A percentile compares a stretch with the other conserved stretches of the same genome.
Conservation (phyloP, 495 filamentous ascomycete genomes). For the Annulohypoxylon bovei region DNA sequence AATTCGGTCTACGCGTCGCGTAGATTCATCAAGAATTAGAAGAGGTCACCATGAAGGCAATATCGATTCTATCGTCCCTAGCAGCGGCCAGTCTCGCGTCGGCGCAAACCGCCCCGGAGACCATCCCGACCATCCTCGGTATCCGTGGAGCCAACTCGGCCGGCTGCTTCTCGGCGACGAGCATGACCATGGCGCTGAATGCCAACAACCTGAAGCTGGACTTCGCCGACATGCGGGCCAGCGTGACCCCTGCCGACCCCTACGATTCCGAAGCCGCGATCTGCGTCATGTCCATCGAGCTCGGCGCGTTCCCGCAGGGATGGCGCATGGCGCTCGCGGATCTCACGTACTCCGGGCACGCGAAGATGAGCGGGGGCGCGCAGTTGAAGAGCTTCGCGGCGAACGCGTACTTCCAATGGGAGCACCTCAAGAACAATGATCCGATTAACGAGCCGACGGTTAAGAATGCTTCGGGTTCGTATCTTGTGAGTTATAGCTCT, state of each 20-base stretch:
- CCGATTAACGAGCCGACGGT: slow-evolving; percentile 14
- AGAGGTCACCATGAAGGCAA: slow-evolving; percentile 3
- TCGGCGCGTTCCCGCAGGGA: slow-evolving; percentile 32
- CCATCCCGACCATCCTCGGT: slow-evolving; percentile 33
- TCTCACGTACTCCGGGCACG: slow-evolving; percentile 32
- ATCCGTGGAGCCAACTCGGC: slow-evolving; percentile 35
- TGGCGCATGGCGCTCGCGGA: slow-evolving; percentile 33
- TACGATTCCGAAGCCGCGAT: slow-evolving; percentile 39
- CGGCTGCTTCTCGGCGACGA: slow-evolving; percentile 35
- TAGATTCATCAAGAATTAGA: neutral
- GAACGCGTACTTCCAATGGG: slow-evolving; percentile 39
- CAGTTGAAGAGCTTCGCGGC: slow-evolving; percentile 30
- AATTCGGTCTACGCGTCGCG: neutral
- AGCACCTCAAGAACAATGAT: slow-evolving; percentile 31
- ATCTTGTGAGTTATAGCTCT: slow-evolving; percentile 11
- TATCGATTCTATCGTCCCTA: slow-evolving; percentile 5
- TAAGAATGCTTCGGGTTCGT: slow-evolving; percentile 36
- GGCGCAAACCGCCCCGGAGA: slow-evolving; percentile 22
- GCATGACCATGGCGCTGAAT: slow-evolving; percentile 15
- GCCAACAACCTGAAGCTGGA: slow-evolving; percentile 21
- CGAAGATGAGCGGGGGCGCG: slow-evolving; percentile 26
- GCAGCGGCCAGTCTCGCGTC: slow-evolving; percentile 13
- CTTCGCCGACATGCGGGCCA: slow-evolving; percentile 39
- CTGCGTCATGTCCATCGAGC: slow-evolving; percentile 33
- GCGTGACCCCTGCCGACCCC: slow-evolving; percentile 21